Evolutionary conservation across 805 yeast genomes (phyloP).

Genomic region (Zygotorulaspora sp.): DNA sequence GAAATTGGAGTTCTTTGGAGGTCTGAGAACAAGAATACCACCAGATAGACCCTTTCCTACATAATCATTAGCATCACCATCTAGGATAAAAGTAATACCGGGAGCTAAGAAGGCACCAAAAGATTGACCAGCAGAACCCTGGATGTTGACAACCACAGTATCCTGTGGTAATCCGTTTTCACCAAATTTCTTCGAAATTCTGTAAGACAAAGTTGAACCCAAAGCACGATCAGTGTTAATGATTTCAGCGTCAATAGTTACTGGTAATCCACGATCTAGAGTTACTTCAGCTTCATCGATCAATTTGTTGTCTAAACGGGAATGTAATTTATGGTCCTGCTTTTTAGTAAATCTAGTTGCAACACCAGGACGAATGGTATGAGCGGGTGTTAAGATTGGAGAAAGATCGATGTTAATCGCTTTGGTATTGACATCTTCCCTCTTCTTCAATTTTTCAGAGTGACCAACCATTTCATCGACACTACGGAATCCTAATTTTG

Average conservation of each 20-base stretch:
- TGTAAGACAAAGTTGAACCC: constrained; percentile 91
- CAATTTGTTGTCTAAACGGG: constrained; percentile 90
- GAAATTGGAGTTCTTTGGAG: constrained; percentile 78
- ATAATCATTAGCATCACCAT: constrained; percentile 97
- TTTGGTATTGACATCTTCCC: constrained; percentile 86
- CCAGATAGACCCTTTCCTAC: constrained; percentile 97
- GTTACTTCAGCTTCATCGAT: constrained; percentile 95
- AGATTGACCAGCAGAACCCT: constrained; percentile 96
- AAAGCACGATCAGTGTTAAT: constrained; percentile 95
- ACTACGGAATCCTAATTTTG: constrained; percentile 89
- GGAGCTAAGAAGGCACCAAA: constrained; percentile 97
- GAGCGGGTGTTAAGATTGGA: constrained; percentile 95
- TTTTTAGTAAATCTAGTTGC: constrained; percentile 88
- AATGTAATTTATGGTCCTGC: constrained; percentile 90
- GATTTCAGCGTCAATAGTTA: constrained; percentile 86
- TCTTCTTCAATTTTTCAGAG: constrained; percentile 81
- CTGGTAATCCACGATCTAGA: constrained; percentile 94
- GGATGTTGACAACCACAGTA: constrained; percentile 86
- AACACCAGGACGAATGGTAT: constrained; percentile 92
- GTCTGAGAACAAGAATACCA: constrained; percentile 87
- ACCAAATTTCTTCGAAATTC: constrained; percentile 90
- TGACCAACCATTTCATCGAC: constrained; percentile 98
- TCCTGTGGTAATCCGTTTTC: constrained; percentile 92
- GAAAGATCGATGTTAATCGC: constrained; percentile 86
- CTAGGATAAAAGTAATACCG: constrained; percentile 90